These are phyloP conservation scores for Scleromitrula shiraiana DNA, from an alignment of 2,329 filamentous ascomycete genomes.

Conservation along the genomic window DNA sequence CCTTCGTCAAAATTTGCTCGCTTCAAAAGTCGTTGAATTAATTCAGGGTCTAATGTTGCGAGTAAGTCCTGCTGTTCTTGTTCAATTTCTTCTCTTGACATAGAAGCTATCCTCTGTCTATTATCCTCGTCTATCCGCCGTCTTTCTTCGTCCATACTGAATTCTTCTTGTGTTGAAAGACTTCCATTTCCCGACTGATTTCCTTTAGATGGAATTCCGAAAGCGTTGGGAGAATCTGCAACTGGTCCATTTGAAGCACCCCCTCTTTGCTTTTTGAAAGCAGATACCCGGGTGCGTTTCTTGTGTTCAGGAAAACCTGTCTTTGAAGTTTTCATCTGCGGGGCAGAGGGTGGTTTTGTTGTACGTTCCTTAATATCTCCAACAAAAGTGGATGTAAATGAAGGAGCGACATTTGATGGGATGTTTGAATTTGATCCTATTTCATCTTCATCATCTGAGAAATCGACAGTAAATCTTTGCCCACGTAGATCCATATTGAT, in stretches of 20 bases:
- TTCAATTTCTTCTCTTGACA: conserved; percentile 77
- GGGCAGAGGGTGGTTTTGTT: conserved; percentile 55
- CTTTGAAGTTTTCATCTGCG: conserved; percentile 45
- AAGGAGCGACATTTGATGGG: conserved; percentile 23
- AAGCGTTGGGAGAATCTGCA: conserved; percentile 16
- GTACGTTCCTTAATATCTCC: conserved; percentile 74
- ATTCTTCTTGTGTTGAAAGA: conserved; percentile 19
- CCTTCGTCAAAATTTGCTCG: conserved; percentile 29
- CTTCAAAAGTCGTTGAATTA: conserved; percentile 66
- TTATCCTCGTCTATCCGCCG: conserved; percentile 78
- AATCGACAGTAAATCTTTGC: conserved; percentile 52
- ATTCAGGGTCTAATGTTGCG: conserved; percentile 61
- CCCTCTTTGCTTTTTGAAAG: conserved; percentile 65
- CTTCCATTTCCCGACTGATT: conserved; percentile 16
- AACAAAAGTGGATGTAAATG: conserved; percentile 39
- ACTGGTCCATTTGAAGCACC: conserved; percentile 8
- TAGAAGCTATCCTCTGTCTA: conserved; percentile 58
- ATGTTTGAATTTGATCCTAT: conserved; percentile 18
- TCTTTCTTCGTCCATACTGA: conserved; percentile 49
- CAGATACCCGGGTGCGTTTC: conserved; percentile 63
- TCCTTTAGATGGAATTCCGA: conserved; percentile 12
- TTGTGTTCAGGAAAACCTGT: conserved; percentile 87
- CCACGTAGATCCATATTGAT: conserved; percentile 45
- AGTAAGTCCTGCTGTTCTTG: conserved; percentile 75
- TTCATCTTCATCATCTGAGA: conserved; percentile 44